These are phyloP conservation scores for Funneliformis mosseae DNA, from an alignment of 192 early-diverging fungal genomes.

Conservation along the genomic window DNA sequence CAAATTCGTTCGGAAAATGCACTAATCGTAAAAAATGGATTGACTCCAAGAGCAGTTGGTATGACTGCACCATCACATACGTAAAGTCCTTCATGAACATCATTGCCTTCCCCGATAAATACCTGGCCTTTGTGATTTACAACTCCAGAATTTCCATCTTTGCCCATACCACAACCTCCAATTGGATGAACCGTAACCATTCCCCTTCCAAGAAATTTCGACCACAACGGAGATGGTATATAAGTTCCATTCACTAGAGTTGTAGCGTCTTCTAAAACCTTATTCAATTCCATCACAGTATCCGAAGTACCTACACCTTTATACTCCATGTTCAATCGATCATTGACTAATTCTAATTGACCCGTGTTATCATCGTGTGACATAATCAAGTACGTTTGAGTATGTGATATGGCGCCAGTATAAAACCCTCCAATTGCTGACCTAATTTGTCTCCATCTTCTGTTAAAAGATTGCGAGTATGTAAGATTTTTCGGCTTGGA, in stretches of 20 bases:
- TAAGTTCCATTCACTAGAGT: conserved; percentile 38
- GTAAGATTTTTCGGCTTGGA: conserved; percentile 30
- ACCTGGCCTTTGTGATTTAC: conserved; percentile 55
- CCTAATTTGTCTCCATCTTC: conserved; percentile 36
- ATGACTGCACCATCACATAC: conserved; percentile 52
- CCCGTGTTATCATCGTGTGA: conserved; percentile 51
- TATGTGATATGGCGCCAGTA: conserved; percentile 45
- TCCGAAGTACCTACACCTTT: conserved; percentile 39
- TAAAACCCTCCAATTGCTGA: conserved; percentile 40
- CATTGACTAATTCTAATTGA: conserved; percentile 39
- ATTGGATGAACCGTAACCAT: conserved; percentile 53
- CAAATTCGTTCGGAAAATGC: conserved; percentile 48
- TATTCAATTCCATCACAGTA: conserved; percentile 39
- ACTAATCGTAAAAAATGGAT: conserved; percentile 54
- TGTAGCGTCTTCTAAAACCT: conserved; percentile 34
- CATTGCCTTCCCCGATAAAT: conserved; percentile 35
- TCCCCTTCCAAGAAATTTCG: conserved; percentile 36
- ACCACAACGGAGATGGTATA: conserved; percentile 43
- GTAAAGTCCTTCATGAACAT: conserved; percentile 52
- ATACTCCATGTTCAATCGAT: conserved; percentile 42
- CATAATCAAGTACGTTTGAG: conserved; percentile 53
- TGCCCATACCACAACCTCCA: conserved; percentile 49
- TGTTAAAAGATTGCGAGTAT: conserved; percentile 37
- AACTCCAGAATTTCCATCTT: conserved; percentile 41
- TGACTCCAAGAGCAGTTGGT: conserved; percentile 51